These are phyloP conservation scores for Leucocoprinus sp. DNA, from an alignment of 768 basidiomycete genomes.

Conservation along the genomic window DNA sequence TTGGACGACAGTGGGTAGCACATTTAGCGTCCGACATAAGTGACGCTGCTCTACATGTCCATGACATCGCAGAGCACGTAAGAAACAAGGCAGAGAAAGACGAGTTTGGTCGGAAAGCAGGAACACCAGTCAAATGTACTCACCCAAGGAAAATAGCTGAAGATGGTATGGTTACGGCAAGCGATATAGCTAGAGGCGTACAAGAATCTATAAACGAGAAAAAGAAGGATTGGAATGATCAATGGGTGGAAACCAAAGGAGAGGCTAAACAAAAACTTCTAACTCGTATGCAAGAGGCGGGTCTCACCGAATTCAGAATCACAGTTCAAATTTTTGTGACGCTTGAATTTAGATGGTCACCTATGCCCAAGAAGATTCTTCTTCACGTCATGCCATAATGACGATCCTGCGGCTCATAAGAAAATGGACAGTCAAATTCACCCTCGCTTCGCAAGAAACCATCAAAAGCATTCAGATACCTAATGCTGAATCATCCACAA, in stretches of 20 bases:
- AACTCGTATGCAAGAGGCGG: slow-evolving; percentile 23
- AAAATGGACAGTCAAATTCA: slow-evolving; percentile 25
- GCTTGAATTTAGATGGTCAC: slow-evolving; percentile 18
- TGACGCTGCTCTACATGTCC: slow-evolving; percentile 22
- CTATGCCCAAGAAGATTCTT: slow-evolving; percentile 24
- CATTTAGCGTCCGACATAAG: slow-evolving; percentile 25
- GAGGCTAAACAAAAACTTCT: slow-evolving; percentile 20
- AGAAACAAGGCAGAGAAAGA: slow-evolving; percentile 16
- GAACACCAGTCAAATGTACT: slow-evolving; percentile 7
- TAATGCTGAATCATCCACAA: slow-evolving; percentile 2
- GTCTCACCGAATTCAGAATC: background rate
- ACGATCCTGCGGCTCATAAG: slow-evolving; percentile 23
- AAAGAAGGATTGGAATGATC: slow-evolving; percentile 16
- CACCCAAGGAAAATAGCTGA: background rate
- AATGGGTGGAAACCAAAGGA: slow-evolving; percentile 16
- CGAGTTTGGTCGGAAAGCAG: slow-evolving; percentile 15
- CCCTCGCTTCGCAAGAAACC: slow-evolving; percentile 12
- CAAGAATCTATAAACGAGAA: slow-evolving; percentile 4
- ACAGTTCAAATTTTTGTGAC: background rate
- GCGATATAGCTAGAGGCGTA: background rate
- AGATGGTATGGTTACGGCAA: background rate
- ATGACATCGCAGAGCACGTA: slow-evolving; percentile 25
- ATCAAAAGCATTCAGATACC: slow-evolving; percentile 11
- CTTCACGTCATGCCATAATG: slow-evolving; percentile 23
- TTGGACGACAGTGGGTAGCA: slow-evolving; percentile 24